Base-by-base conservation (phyloP, 306 rosid genomes). In the Vigna unguiculata region DNA sequence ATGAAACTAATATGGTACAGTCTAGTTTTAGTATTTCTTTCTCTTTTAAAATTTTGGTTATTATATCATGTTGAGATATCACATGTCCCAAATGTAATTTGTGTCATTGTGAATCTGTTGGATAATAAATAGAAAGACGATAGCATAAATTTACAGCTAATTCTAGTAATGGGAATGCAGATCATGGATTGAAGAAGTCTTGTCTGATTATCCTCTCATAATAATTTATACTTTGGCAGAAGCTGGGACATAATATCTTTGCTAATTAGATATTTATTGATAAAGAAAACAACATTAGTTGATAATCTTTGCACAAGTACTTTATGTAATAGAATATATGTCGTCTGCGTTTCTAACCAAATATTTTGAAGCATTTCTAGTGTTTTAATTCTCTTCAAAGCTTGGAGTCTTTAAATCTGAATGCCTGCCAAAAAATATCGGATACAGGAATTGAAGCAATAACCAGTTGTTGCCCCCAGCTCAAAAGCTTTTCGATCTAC, bases 381-480 rank as follows among this genome's bases (percentile, higher is more conserved):
- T 89, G 91, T 85, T 81, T 30, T n/a, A 83, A 69, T 82, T 87
- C 93, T 83, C 90, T 87, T 68, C 85, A 77, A 87, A 78, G 81
- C 64, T 86, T 93, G 78, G 91, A 87, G 84, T 78, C 85, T 83
- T 82, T 93, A 74, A 93, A 93, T 83, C 89, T 93, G 55, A 93
- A 93, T 74, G 91, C 90, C 86, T 93, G 97, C 88, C 97, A 89
- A 78, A 93, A 89, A 86, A 87, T 93, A 72, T 90, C 91, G 9
- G 96, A 93, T 84, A 80, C 83, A 13, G 97, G 96, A 81, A 81
- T 89, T 78, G 86, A 87, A 83, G 92, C 86, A 70, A 89, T 93
- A 74, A 83, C 91, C 74, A 82, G 85, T 77, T 84, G 86, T 65
- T 90, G 94, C 75, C 86, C 96, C 72, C 83, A 43, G 54, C 78